Percentiles rank a stretch among this genome's conserved stretches.
phyloP scores from a whole-genome alignment of 305 asterid genomes.

The Fraxinus baroniana region DNA sequence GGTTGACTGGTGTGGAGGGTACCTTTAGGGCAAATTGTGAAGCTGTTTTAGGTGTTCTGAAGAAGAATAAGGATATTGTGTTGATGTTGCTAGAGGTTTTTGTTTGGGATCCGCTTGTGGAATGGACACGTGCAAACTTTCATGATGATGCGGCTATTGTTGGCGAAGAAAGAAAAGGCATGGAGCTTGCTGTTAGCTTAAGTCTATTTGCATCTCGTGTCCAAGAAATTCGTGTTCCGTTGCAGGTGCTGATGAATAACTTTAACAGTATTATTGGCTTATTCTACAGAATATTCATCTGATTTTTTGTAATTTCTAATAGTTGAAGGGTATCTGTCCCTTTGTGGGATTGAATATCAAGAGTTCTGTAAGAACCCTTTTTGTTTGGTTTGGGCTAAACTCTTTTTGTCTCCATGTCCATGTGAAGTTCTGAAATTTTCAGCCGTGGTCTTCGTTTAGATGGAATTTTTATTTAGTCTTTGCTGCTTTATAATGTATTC shows the following conservation, averaged over 20 bases:
- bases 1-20: slow-evolving; percentile 95
- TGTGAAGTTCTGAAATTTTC: slow-evolving; percentile 7
- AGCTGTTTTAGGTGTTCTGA: slow-evolving; percentile 84
- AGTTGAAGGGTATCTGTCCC: neutral
- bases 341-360: neutral
- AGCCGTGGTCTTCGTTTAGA: slow-evolving; percentile 15
- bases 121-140: slow-evolving; percentile 98
- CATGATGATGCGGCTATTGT: slow-evolving; percentile 99
- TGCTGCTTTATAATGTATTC: slow-evolving; percentile 7
- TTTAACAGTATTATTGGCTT: slow-evolving; percentile 1
- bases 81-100: slow-evolving; percentile 90
- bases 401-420: neutral
- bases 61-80: slow-evolving; percentile 92
- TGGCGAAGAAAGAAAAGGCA: slow-evolving; percentile 99
- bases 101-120: slow-evolving; percentile 99
- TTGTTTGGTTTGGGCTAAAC: neutral
- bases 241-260: slow-evolving; percentile 67
- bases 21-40: slow-evolving; percentile 93
- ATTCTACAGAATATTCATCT: neutral
- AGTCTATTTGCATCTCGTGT: slow-evolving; percentile 97
- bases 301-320: neutral
- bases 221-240: slow-evolving; percentile 96
- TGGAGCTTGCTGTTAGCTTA: slow-evolving; percentile 99
- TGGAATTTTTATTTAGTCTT: slow-evolving; percentile 19
- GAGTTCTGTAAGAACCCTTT: neutral